These are phyloP conservation scores for Lachancea waltii DNA, from an alignment of 805 yeast species.

Conservation along the genomic window DNA sequence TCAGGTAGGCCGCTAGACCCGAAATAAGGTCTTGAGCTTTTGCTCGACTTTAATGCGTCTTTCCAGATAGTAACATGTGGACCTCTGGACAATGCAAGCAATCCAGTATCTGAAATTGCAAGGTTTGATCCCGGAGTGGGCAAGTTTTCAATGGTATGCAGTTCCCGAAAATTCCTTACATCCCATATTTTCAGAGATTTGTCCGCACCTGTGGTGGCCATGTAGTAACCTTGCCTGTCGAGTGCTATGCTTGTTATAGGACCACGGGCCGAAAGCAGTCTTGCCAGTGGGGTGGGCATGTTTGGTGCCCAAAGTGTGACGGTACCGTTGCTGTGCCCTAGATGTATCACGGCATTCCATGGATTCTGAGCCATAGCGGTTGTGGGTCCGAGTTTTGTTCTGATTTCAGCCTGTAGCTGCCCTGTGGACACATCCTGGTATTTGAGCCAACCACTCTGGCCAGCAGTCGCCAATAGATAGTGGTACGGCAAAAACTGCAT, in stretches of 20 bases:
- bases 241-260: slow-evolving; percentile 81
- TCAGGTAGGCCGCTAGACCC: slow-evolving; percentile 30
- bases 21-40: slow-evolving; percentile 45
- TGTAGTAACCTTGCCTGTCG: slow-evolving; percentile 86
- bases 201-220: slow-evolving; percentile 91
- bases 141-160: slow-evolving; percentile 51
- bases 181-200: slow-evolving; percentile 88
- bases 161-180: slow-evolving; percentile 69
- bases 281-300: slow-evolving; percentile 77
- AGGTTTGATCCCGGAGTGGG: slow-evolving; percentile 84
- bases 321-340: slow-evolving; percentile 90
- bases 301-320: slow-evolving; percentile 93
- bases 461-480: slow-evolving; percentile 78
- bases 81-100: slow-evolving; percentile 89
- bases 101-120: slow-evolving; percentile 79
- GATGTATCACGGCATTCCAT: slow-evolving; percentile 90
- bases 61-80: slow-evolving; percentile 95
- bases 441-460: slow-evolving; percentile 80
- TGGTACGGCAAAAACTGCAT: slow-evolving; percentile 92
- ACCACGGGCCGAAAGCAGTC: slow-evolving; percentile 74
- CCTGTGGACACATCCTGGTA: slow-evolving; percentile 97
- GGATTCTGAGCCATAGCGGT: slow-evolving; percentile 85
- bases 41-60: slow-evolving; percentile 51
- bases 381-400: slow-evolving; percentile 88
- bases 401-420: slow-evolving; percentile 67